Evolutionary conservation across 2,329 filamentous ascomycete genomes (phyloP).

Genomic region (Fusarium tjaetaba): DNA sequence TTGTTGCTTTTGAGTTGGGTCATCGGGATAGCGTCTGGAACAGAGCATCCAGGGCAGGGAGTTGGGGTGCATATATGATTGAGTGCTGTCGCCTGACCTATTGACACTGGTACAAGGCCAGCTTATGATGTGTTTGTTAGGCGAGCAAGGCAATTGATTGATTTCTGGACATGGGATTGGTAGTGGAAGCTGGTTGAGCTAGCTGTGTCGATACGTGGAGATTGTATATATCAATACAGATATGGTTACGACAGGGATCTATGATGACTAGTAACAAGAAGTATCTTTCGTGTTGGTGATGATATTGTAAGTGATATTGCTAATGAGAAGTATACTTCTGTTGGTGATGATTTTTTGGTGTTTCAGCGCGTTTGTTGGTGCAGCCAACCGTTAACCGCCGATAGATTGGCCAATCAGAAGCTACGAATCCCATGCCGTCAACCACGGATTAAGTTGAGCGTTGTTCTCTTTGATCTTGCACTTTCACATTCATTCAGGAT

Average conservation of each 20-base stretch:
- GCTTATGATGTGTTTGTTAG: conserved; percentile 33
- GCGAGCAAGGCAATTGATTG: conserved; percentile 31
- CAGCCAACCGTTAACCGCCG: conserved; percentile 14
- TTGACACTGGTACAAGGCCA: background rate
- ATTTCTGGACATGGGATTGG: conserved; percentile 35
- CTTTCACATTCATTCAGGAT: background rate
- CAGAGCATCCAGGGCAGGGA: conserved; percentile 26
- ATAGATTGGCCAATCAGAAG: conserved; percentile 7
- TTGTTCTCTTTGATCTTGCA: background rate
- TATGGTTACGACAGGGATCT: conserved; percentile 27
- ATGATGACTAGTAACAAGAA: background rate
- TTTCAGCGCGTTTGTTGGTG: background rate
- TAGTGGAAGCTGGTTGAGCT: background rate
- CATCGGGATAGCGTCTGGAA: conserved; percentile 27
- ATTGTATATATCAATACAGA: conserved; percentile 40
- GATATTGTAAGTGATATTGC: background rate
- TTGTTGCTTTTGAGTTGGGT: conserved; percentile 8
- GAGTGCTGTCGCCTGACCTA: conserved; percentile 27
- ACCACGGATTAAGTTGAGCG: background rate
- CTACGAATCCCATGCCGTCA: background rate
- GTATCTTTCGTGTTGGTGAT: no score
- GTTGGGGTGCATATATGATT: conserved; percentile 38
- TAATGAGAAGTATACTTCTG: background rate
- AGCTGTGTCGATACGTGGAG: conserved; percentile 15
- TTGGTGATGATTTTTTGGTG: background rate